phyloP scores from a whole-genome alignment of 192 early-diverging fungal species.

The Podochytrium sp. region DNA sequence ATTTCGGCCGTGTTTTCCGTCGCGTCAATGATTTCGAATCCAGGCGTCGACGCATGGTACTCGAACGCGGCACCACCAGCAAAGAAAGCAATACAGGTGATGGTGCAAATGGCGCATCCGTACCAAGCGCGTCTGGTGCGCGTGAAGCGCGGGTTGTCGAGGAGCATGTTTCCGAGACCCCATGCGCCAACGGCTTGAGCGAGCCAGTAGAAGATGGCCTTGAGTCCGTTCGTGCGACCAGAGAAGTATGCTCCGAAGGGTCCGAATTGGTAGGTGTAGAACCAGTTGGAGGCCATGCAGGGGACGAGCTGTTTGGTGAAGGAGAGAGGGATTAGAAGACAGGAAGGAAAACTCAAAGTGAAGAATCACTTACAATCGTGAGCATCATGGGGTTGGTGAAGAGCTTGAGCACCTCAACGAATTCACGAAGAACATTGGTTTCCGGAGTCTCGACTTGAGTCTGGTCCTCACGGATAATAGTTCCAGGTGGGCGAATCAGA shows the following conservation, averaged over 20 bases:
- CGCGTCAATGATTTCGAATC: constrained; percentile 22
- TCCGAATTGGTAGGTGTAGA: constrained; percentile 76
- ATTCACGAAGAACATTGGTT: constrained; percentile 65
- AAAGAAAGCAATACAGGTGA: constrained; percentile 65
- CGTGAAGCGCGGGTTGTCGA: constrained; percentile 58
- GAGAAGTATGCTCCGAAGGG: constrained; percentile 66
- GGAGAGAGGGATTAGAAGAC: background rate
- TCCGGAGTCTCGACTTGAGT: constrained; percentile 65
- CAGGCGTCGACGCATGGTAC: constrained; percentile 47
- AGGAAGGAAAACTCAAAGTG: no score
- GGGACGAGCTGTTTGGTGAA: constrained; percentile 48
- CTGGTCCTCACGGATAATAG: constrained; percentile 75
- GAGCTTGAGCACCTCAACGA: constrained; percentile 55
- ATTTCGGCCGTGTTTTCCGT: constrained; percentile 37
- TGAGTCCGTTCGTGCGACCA: constrained; percentile 68
- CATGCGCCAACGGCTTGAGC: constrained; percentile 73
- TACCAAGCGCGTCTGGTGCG: constrained; percentile 67
- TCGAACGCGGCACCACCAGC: constrained; percentile 63
- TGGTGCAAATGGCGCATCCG: constrained; percentile 54
- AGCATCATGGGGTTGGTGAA: constrained; percentile 72
- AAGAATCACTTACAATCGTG: constrained; percentile 37
- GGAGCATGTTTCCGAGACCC: constrained; percentile 59
- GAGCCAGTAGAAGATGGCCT: constrained; percentile 78
- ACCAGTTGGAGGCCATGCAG: constrained; percentile 77
- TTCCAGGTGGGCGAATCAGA: constrained; percentile 57